phyloP scores from a whole-genome alignment of 768 basidiomycete genomes.

The Macrolepiota dolichaula region DNA sequence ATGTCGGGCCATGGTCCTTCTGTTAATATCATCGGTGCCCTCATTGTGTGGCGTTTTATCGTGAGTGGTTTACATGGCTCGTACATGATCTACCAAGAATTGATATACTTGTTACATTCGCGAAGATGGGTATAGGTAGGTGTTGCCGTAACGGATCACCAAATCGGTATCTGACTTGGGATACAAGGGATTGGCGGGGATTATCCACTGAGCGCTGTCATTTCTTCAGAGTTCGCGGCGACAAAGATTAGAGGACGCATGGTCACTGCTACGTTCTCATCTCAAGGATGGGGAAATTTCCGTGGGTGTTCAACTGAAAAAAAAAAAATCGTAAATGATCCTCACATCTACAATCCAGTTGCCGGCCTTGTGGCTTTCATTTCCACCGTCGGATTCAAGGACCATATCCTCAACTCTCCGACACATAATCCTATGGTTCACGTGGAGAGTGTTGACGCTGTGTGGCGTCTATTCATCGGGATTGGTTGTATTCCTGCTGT shows the following conservation, averaged over 20 bases:
- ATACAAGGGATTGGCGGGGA: conserved; percentile 30
- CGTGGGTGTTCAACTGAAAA: conserved; percentile 33
- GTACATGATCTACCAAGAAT: not conserved
- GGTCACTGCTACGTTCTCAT: conserved; percentile 86
- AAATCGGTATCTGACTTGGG: too few species aligned
- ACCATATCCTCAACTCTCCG: conserved; percentile 39
- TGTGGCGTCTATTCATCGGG: conserved; percentile 88
- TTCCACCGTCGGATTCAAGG: conserved; percentile 67
- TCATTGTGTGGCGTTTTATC: conserved; percentile 84
- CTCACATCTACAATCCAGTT: conserved; percentile 27
- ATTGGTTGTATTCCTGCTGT: conserved; percentile 80
- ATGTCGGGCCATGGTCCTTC: conserved; percentile 65
- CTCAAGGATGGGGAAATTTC: conserved; percentile 88
- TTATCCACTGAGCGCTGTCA: conserved; percentile 82
- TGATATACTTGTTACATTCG: conserved; percentile 5
- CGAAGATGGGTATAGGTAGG: conserved; percentile 73
- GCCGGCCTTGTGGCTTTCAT: conserved; percentile 67
- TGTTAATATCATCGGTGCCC: conserved; percentile 68
- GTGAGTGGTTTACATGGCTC: conserved; percentile 22
- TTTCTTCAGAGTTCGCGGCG: conserved; percentile 86
- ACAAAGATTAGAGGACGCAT: conserved; percentile 76
- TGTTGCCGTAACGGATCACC: conserved; percentile 42
- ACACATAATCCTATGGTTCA: conserved; percentile 23
- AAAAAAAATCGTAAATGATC: not conserved
- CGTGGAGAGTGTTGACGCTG: conserved; percentile 58